Base-by-base conservation (phyloP, 441 rosid species). In the Dalechampia spathulata region DNA sequence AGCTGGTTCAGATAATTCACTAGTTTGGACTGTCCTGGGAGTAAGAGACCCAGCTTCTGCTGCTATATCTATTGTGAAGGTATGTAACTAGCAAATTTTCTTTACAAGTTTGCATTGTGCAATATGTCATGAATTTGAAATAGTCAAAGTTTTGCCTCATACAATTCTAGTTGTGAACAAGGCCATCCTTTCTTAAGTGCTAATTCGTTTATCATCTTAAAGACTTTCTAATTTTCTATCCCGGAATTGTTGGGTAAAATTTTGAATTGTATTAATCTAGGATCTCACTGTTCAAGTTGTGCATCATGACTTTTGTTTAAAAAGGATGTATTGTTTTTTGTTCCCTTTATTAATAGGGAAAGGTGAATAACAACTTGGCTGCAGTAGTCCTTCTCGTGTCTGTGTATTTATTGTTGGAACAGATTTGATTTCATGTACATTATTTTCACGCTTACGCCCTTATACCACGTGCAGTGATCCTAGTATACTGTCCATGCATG, bases 1-100 rank as follows among this genome's bases (percentile, higher is more conserved):
- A 34, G 99, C 97, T 59, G 99, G 99, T 52, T 93, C 99, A 43
- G 97, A 93, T 71, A 93, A 93, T 82, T 93, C 99, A 43, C 79
- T 93, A 45, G 93, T 85, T 74, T 93, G 97, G 99, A 93, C 96
- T 62, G 99, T 93, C 63, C 78, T 93, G 67, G 97, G 99, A 60
- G 95, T 90, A 61, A 77, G 95, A 72, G 99, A 93, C 81, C 97
- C 99, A 60, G 69, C 86, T 66, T 87, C 97, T 60, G 97, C 97
- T 66, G 92, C 99, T 25, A 64, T 89, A 50, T 72, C 99, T 65
- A 93, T 93, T 45, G 90, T 93, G 55, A 93, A 93, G 96, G 99
- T 89, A 75, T 32, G 22, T 52, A 17, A 23, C 22, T 26, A 27
- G 20, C 45, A 12, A 42, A 28, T 15, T 57, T 57, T 22, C 3